Percentiles rank a stretch among this genome's conserved stretches.
Conservation (phyloP, 140 eudicot species). For the Ambrosia hybrid region DNA sequence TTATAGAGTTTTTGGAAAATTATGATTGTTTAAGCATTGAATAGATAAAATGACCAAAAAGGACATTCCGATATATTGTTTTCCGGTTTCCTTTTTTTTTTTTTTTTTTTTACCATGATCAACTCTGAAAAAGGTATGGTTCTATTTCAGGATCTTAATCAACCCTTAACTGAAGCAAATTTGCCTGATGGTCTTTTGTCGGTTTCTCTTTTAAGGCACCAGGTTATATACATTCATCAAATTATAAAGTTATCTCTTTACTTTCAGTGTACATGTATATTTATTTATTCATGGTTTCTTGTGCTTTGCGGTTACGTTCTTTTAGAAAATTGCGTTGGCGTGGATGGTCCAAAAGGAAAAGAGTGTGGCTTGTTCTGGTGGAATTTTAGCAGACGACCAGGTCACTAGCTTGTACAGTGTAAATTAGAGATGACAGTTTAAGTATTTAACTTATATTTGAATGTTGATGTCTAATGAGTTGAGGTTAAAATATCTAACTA, state of each 20-base stretch:
- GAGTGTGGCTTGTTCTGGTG: conserved; percentile 67
- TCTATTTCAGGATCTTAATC: conserved; percentile 72
- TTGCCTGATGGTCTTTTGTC: conserved; percentile 70
- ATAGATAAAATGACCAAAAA: not conserved
- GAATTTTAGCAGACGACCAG: conserved; percentile 96
- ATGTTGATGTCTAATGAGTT: not conserved
- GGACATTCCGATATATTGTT: not conserved
- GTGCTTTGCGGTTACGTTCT: conserved; percentile 18
- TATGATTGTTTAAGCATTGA: no score
- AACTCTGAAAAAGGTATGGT: not conserved
- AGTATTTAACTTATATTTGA: not conserved
- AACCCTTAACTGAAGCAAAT: conserved; percentile 58
- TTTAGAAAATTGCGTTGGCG: conserved; percentile 79
- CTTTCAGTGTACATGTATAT: not conserved
- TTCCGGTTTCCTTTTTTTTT: no score
- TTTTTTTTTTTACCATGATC: no score
- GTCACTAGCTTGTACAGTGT: conserved; percentile 25
- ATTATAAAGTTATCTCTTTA: not conserved
- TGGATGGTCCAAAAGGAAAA: conserved; percentile 88
- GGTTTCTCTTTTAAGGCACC: conserved; percentile 83
- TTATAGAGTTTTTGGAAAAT: no score
- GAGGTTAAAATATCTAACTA: not conserved
- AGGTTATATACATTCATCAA: conserved; percentile 47
- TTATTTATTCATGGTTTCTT: not conserved
- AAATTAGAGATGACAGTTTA: not conserved